Evolutionary conservation across 2,329 filamentous ascomycete genomes (phyloP).

Genomic region (Periglandula ipomoeae): DNA sequence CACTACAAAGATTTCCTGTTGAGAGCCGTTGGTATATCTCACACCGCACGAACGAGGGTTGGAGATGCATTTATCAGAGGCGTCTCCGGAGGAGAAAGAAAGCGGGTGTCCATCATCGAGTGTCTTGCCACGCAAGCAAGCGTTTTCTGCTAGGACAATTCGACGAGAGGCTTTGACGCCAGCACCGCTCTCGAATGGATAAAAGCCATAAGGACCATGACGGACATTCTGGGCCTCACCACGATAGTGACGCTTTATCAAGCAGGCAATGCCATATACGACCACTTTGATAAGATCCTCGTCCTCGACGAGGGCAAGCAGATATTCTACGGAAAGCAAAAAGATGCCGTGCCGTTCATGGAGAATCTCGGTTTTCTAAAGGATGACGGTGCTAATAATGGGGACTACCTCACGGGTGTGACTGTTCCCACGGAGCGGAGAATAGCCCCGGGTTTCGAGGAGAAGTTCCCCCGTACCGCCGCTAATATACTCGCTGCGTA

Average conservation of each 20-base stretch:
- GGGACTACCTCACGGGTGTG: constrained; percentile 57
- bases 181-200: constrained; percentile 54
- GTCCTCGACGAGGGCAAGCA: constrained; percentile 58
- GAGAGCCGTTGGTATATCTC: constrained; percentile 45
- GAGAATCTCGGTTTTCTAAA: constrained; percentile 55
- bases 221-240: constrained; percentile 49
- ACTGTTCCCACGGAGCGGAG: constrained; percentile 60
- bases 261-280: constrained; percentile 60
- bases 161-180: constrained; percentile 56
- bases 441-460: constrained; percentile 37
- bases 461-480: constrained; percentile 38
- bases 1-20: constrained; percentile 43
- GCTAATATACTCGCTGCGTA: constrained; percentile 33
- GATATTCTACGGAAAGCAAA: constrained; percentile 52
- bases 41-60: constrained; percentile 56
- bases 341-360: constrained; percentile 57
- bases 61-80: constrained; percentile 58
- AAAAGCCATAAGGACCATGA: constrained; percentile 53
- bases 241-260: constrained; percentile 61
- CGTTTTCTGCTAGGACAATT: constrained; percentile 60
- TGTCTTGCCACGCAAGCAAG: constrained; percentile 47
- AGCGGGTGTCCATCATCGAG: constrained; percentile 61
- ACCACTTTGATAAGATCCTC: constrained; percentile 62
- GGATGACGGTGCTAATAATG: constrained; percentile 51
- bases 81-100: constrained; percentile 59